phyloP scores from a whole-genome alignment of 106 monocot species.

The Dendrobium catenatum region DNA sequence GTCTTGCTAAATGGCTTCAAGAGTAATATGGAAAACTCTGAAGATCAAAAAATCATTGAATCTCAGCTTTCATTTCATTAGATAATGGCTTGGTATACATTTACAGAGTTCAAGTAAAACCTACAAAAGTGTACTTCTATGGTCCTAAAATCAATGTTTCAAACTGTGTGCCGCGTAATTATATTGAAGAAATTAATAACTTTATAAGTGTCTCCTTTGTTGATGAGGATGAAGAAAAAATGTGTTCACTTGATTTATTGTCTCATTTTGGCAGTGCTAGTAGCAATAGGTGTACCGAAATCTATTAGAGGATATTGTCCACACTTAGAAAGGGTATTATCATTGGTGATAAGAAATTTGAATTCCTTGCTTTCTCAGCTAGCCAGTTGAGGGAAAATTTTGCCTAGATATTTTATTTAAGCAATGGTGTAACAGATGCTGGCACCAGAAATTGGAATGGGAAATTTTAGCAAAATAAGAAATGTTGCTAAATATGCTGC shows the following conservation, averaged over 20 bases:
- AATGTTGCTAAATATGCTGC: constrained; percentile 95
- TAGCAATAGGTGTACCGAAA: constrained; percentile 25
- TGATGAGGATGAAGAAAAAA: constrained; percentile 67
- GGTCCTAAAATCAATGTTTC: constrained; percentile 87
- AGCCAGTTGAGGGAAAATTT: constrained; percentile 84
- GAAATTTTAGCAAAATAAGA: constrained; percentile 64
- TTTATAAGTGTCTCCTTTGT: constrained; percentile 90
- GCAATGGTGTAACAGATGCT: constrained; percentile 32
- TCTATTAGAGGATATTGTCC: constrained; percentile 63
- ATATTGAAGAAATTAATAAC: constrained; percentile 40
- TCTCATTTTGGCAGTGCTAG: constrained; percentile 18
- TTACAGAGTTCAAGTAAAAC: constrained; percentile 74
- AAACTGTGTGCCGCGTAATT: constrained; percentile 71
- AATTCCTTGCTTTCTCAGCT: constrained; percentile 92
- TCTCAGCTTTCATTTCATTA: constrained; percentile 32
- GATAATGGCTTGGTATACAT: constrained; percentile 76
- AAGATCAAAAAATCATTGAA: constrained; percentile 9
- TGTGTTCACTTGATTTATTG: constrained; percentile 53
- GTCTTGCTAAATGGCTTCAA: constrained; percentile 47
- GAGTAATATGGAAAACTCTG: constrained; percentile 27
- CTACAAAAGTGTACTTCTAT: constrained; percentile 69
- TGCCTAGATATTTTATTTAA: constrained; percentile 89
- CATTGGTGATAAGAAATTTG: constrained; percentile 75
- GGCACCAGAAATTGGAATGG: constrained; percentile 68
- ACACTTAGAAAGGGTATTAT: constrained; percentile 56